Percentiles rank a stretch among this genome's conserved stretches.
phyloP scores from a whole-genome alignment of 768 basidiomycete species.

The Suillus subalutaceus region DNA sequence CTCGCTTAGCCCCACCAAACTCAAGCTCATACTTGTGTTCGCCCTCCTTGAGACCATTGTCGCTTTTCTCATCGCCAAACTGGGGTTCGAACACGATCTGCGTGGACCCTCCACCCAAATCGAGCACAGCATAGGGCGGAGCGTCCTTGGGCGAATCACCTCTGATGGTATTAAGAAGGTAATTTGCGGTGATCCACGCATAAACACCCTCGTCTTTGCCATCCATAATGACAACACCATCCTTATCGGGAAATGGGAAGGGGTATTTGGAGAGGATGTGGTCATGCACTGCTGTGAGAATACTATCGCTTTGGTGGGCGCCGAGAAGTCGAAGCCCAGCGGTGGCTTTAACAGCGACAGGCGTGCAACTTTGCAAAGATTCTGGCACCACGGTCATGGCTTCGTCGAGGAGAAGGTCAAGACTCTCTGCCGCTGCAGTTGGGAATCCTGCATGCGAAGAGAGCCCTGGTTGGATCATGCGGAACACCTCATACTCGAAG shows the following conservation, averaged over 20 bases:
- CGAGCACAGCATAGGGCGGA: constrained; percentile 85
- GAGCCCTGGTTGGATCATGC: constrained; percentile 78
- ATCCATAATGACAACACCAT: constrained; percentile 89
- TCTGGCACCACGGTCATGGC: constrained; percentile 79
- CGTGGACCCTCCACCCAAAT: constrained; percentile 95
- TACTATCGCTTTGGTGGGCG: constrained; percentile 60
- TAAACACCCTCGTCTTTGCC: constrained; percentile 97
- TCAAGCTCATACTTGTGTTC: constrained; percentile 89
- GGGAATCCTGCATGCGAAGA: constrained; percentile 64
- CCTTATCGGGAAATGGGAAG: constrained; percentile 63
- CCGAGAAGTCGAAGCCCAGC: constrained; percentile 84
- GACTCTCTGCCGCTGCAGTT: constrained; percentile 69
- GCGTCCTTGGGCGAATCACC: constrained; percentile 47
- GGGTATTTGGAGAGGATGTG: constrained; percentile 63
- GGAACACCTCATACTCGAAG: constrained; percentile 95
- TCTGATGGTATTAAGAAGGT: constrained; percentile 77
- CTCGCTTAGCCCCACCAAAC: constrained; percentile 71
- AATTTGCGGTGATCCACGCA: constrained; percentile 98
- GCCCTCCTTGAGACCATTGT: constrained; percentile 61
- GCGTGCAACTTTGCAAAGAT: constrained; percentile 66
- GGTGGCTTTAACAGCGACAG: constrained; percentile 90
- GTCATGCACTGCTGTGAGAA: constrained; percentile 71
- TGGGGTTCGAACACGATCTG: constrained; percentile 96
- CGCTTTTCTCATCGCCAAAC: constrained; percentile 46
- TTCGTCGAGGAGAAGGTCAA: constrained; percentile 80